phyloP scores from a whole-genome alignment of 768 basidiomycete genomes.

The Solioccasus polychromus region DNA sequence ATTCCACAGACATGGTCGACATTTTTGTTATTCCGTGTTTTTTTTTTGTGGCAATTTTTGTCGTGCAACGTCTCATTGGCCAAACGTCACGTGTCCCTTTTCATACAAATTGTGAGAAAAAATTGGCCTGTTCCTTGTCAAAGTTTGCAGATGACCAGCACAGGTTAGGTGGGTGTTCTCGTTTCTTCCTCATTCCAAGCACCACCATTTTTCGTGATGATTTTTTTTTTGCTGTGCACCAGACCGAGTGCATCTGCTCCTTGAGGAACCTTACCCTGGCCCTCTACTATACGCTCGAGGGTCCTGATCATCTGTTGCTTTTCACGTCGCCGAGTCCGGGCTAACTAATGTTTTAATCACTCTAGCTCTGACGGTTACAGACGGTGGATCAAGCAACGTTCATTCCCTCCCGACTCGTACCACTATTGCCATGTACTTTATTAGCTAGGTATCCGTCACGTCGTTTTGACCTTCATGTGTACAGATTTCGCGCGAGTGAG shows the following conservation, averaged over 20 bases:
- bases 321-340: background rate
- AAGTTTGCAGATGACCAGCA: too few relatives aligned
- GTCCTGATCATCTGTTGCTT: constrained; percentile 23
- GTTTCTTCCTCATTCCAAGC: background rate
- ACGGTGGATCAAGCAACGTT: background rate
- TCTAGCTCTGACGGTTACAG: background rate
- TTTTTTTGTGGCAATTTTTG: too few relatives aligned
- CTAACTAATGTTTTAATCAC: constrained; percentile 4
- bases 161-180: too few relatives aligned
- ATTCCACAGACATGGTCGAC: background rate
- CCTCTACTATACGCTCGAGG: constrained; percentile 34
- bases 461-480: constrained; percentile 76
- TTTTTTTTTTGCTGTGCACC: constrained; percentile 34
- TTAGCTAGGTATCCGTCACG: background rate
- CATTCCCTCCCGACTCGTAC: background rate
- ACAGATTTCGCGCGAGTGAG: constrained; percentile 78
- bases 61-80: too few relatives aligned
- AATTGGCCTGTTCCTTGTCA: too few relatives aligned
- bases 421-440: background rate
- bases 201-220: constrained; percentile 24
- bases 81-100: too few relatives aligned
- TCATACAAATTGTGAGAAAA: too few relatives aligned
- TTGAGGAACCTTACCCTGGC: constrained; percentile 33
- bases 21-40: background rate
- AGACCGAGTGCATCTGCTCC: constrained; percentile 32